Evolutionary conservation across 2,329 filamentous ascomycete genomes (phyloP), one percentile per base, ranked within the genome.

Genomic region (Cadophora sp.): DNA sequence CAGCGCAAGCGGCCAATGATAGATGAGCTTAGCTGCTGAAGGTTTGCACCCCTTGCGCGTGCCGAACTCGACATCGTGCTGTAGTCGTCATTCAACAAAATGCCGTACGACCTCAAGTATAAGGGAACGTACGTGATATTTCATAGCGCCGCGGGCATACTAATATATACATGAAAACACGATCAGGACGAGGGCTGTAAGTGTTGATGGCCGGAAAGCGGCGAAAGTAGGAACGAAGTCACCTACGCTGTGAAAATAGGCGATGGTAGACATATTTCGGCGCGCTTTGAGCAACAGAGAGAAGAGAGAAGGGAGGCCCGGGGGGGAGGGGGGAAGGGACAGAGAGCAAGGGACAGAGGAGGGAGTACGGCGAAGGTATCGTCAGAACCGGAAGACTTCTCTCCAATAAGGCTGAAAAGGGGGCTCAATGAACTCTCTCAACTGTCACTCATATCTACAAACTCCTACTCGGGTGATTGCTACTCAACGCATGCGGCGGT

Each of bases 1-100:
- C 12, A 77, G 64, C 4, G 75, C 76, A 29, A 75, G 63, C 14
- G 75, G 76, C 68, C 75, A 73, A 65, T 73, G 74, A 46, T 71
- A 71, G 7, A 59, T 62, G 9, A 73, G 62, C 60, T 61, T 68
- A 24, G 51, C 40, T 62, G 37, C 43, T 12, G 51, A 27, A 27
- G 67, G 67, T 29, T 43, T 59, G 51, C 70, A 72, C 16, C 70
- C 69, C 34, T 61, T 55, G 11, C 53, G 53, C 40, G 71, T 53
- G 4, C 67, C 65, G 24, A 68, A 70, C 43, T 46, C 50, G 22
- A 55, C 37, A 66, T 66, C 64, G 53, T 62, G 48, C 67, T 68
- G 24, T 43, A 24, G 16, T 29, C 27, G 19, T 60, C 26, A 37
- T 27, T 56, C 37, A 56, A 65, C 16, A 48, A 58, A 19, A 51